A percentile compares a stretch with the other conserved stretches of the same genome.
phyloP scores from a whole-genome alignment of 805 yeast genomes.

The Candida gorgasii region DNA sequence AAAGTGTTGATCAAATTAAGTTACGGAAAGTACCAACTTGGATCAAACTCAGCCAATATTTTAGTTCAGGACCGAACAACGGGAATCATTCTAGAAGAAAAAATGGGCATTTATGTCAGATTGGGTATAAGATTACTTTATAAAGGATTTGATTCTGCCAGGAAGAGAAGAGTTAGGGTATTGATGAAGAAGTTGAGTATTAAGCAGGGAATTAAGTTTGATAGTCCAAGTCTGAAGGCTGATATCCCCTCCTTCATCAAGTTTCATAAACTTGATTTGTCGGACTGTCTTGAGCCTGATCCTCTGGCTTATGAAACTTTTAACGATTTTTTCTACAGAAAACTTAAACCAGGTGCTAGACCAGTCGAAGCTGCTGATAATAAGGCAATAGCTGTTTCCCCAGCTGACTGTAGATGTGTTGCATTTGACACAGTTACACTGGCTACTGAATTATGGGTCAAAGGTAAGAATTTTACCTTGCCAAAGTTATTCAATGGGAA shows the following conservation, averaged over 20 bases:
- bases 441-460: constrained; percentile 86
- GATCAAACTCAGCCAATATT: constrained; percentile 86
- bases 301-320: constrained; percentile 61
- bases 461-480: constrained; percentile 75
- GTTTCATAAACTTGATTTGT: constrained; percentile 77
- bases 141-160: constrained; percentile 67
- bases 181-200: constrained; percentile 65
- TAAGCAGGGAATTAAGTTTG: constrained; percentile 85
- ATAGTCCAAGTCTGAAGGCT: constrained; percentile 60
- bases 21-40: constrained; percentile 78
- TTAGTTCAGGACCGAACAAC: constrained; percentile 89
- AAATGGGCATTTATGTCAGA: constrained; percentile 85
- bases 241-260: constrained; percentile 76
- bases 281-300: constrained; percentile 59
- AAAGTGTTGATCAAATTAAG: constrained; percentile 80
- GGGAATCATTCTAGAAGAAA: constrained; percentile 89
- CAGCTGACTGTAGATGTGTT: constrained; percentile 87
- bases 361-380: constrained; percentile 60
- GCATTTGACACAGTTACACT: constrained; percentile 57
- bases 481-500: constrained; percentile 55
- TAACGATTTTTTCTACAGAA: constrained; percentile 87
- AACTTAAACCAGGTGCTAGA: constrained; percentile 69
- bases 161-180: constrained; percentile 56
- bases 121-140: constrained; percentile 84
- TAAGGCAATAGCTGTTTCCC: constrained; percentile 58